Percentiles rank a stretch among this genome's conserved stretches.
phyloP scores from a whole-genome alignment of 352 stramenopile species.

The Pythium insidiosum region DNA sequence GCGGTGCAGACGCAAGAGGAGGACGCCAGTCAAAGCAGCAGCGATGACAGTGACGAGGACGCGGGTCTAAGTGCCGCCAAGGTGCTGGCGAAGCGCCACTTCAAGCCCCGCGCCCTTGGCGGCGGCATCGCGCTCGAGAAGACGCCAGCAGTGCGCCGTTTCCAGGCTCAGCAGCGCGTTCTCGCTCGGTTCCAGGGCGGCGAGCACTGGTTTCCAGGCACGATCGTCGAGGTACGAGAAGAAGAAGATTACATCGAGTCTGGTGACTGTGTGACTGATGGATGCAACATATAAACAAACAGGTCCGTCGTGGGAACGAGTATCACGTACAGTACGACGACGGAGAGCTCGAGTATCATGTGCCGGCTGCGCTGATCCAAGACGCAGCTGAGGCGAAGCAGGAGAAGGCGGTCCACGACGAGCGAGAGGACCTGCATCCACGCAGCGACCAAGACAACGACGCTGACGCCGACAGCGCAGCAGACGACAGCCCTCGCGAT shows the following conservation, averaged over 20 bases:
- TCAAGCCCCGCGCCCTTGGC: constrained; percentile 49
- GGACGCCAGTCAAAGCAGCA: neutral
- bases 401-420: too few relatives aligned
- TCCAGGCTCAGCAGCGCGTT: constrained; percentile 37
- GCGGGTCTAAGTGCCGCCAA: constrained; percentile 50
- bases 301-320: constrained; percentile 30
- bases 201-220: constrained; percentile 53
- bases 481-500: constrained; percentile 6
- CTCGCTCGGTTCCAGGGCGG: constrained; percentile 51
- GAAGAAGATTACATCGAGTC: too few relatives aligned
- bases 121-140: constrained; percentile 13
- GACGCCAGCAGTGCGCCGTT: constrained; percentile 16
- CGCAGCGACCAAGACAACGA: neutral
- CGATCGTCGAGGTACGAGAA: constrained; percentile 39
- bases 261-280: too few relatives aligned
- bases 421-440: too few relatives aligned
- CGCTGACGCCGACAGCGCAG: constrained; percentile 12
- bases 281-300: neutral
- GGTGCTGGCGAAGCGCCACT: constrained; percentile 50
- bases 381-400: constrained; percentile 1
- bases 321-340: constrained; percentile 80
- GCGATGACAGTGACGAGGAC: constrained; percentile 41
- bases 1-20: neutral
- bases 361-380: constrained; percentile 48
- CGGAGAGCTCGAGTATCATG: constrained; percentile 58